phyloP scores from a whole-genome alignment of 2,329 filamentous ascomycete species.

The Venturia effusa region DNA sequence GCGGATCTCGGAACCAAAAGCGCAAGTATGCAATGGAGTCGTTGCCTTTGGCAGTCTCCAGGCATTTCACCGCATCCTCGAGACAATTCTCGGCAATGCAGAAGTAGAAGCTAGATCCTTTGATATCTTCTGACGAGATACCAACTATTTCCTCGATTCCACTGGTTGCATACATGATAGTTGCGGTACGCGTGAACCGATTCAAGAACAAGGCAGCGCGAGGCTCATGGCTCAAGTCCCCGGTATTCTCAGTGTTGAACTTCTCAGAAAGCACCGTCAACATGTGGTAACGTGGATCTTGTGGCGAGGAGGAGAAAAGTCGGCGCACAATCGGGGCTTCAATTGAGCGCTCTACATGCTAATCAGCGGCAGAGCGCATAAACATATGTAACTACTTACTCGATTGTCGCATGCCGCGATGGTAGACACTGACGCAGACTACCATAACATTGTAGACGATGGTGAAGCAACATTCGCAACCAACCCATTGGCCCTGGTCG shows the following conservation, averaged over 20 bases:
- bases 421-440: constrained; percentile 71
- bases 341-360: constrained; percentile 54
- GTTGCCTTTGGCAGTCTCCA: constrained; percentile 80
- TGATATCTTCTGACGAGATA: constrained; percentile 55
- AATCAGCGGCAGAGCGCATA: constrained; percentile 14
- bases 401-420: constrained; percentile 42
- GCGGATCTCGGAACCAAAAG: constrained; percentile 72
- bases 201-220: constrained; percentile 78
- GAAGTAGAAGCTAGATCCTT: constrained; percentile 75
- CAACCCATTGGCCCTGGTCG: constrained; percentile 59
- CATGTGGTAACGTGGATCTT: constrained; percentile 84
- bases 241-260: constrained; percentile 47
- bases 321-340: constrained; percentile 70
- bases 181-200: constrained; percentile 70
- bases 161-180: constrained; percentile 78
- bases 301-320: constrained; percentile 69
- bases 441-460: constrained; percentile 82
- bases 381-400: neutral
- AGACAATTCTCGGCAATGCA: constrained; percentile 73
- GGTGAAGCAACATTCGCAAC: constrained; percentile 82
- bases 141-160: constrained; percentile 67
- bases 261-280: constrained; percentile 68
- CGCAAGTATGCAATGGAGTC: constrained; percentile 84
- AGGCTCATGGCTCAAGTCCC: constrained; percentile 57
- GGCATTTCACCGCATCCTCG: constrained; percentile 61